Percentiles rank a stretch among this genome's conserved stretches.
Evolutionary conservation across 1,284 basidiomycete species (phyloP).

Genomic region (Phaffia rhodozyma): DNA sequence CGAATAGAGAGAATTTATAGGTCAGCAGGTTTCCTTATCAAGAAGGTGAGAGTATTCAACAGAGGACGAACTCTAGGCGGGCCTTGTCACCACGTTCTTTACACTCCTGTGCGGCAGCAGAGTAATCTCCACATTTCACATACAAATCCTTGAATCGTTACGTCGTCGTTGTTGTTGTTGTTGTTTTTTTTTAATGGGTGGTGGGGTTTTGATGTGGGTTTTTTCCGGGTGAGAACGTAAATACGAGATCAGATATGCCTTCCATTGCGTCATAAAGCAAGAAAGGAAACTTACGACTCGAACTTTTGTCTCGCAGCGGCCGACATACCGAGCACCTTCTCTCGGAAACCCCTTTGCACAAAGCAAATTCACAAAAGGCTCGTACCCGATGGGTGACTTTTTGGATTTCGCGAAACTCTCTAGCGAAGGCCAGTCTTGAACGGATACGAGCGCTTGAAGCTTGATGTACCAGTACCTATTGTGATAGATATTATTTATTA

Average conservation of each 20-base stretch:
- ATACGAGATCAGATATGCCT: too few relatives aligned
- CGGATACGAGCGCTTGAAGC: constrained; percentile 62
- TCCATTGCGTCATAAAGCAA: neutral
- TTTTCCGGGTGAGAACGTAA: too few relatives aligned
- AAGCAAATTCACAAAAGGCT: constrained; percentile 75
- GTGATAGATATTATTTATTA: neutral
- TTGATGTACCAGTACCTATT: constrained; percentile 83
- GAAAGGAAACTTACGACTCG: constrained; percentile 37
- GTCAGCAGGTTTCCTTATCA: constrained; percentile 4
- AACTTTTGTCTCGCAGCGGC: constrained; percentile 67
- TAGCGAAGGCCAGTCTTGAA: constrained; percentile 68
- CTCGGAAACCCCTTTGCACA: constrained; percentile 56
- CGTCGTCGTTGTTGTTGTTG: too few relatives aligned
- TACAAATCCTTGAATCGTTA: constrained; percentile 49
- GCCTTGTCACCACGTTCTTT: constrained; percentile 71
- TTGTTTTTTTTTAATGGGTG: too few relatives aligned
- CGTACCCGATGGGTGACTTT: constrained; percentile 89
- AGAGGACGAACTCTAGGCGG: constrained; percentile 59
- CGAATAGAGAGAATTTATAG: constrained; percentile 7
- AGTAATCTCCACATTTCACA: constrained; percentile 77
- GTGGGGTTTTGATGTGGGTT: too few relatives aligned
- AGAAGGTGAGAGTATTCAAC: constrained; percentile 13
- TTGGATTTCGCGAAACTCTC: constrained; percentile 72
- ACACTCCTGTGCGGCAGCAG: constrained; percentile 69
- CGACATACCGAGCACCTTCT: constrained; percentile 62